Percentiles rank a stretch among this genome's conserved stretches.
These are phyloP conservation scores for Lachnellula hyalina DNA, from an alignment of 2,329 filamentous ascomycete genomes.

Conservation along the genomic window DNA sequence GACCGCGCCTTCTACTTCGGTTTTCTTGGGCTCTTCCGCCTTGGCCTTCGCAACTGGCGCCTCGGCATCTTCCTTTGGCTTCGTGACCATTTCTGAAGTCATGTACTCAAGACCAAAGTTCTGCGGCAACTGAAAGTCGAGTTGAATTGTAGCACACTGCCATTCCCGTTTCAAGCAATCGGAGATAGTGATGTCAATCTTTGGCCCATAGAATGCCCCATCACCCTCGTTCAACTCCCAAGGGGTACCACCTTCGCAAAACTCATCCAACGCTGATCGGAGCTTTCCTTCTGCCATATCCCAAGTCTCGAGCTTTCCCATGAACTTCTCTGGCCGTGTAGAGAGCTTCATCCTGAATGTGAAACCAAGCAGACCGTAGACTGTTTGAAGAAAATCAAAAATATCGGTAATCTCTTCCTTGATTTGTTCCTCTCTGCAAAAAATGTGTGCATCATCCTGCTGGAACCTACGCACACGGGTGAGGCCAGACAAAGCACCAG, in stretches of 20 bases:
- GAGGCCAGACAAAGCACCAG: slow-evolving; percentile 82
- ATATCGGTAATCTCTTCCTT: slow-evolving; percentile 70
- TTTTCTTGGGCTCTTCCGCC: slow-evolving; percentile 37
- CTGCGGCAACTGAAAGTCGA: slow-evolving; percentile 79
- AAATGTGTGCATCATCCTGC: slow-evolving; percentile 95
- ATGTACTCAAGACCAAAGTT: slow-evolving; percentile 87
- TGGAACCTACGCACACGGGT: slow-evolving; percentile 92
- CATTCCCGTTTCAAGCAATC: slow-evolving; percentile 80
- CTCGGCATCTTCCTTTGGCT: slow-evolving; percentile 33
- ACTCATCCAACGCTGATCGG: slow-evolving; percentile 72
- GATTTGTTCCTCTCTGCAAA: slow-evolving; percentile 79
- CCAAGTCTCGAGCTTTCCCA: slow-evolving; percentile 85
- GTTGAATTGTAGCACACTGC: slow-evolving; percentile 91
- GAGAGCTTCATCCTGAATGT: slow-evolving; percentile 93
- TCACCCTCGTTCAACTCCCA: slow-evolving; percentile 95
- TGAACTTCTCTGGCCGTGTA: slow-evolving; percentile 80
- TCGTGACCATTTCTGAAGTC: slow-evolving; percentile 58
- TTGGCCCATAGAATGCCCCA: slow-evolving; percentile 96
- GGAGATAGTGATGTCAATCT: slow-evolving; percentile 94
- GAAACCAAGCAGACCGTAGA: slow-evolving; percentile 81
- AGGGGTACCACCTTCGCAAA: slow-evolving; percentile 58
- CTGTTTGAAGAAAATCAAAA: slow-evolving; percentile 78
- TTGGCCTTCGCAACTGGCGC: slow-evolving; percentile 36
- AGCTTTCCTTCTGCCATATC: slow-evolving; percentile 80
- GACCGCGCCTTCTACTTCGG: slow-evolving; percentile 35